phyloP scores from a whole-genome alignment of 257 asterid species.

The Salvia hispanica region DNA sequence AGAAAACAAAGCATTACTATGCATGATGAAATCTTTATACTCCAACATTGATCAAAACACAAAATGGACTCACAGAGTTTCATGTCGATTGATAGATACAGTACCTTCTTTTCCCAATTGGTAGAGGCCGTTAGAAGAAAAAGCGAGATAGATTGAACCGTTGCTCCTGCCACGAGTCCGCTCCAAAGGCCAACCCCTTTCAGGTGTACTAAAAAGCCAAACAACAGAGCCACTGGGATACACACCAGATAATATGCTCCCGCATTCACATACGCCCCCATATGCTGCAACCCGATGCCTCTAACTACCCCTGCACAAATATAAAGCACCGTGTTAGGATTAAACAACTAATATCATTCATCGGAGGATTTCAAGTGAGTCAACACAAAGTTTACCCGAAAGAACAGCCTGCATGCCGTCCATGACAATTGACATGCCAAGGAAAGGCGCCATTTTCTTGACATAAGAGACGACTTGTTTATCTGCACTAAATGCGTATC shows the following conservation, averaged over 20 bases:
- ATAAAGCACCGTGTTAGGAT: not conserved
- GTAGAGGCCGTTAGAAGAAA: constrained; percentile 41
- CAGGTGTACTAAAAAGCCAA: constrained; percentile 46
- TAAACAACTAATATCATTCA: not conserved
- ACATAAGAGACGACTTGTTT: constrained; percentile 57
- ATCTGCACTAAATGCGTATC: constrained; percentile 60
- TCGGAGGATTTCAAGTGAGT: not conserved
- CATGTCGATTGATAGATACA: not conserved
- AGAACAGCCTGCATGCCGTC: constrained; percentile 65
- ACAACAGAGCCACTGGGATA: constrained; percentile 43
- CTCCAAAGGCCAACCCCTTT: constrained; percentile 62
- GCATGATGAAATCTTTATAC: not conserved
- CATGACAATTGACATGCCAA: constrained; percentile 54
- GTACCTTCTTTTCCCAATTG: constrained; percentile 52
- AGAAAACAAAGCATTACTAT: not conserved
- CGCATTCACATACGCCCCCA: constrained; percentile 53
- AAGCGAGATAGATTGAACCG: constrained; percentile 41
- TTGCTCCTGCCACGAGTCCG: constrained; percentile 50
- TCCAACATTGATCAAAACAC: not conserved
- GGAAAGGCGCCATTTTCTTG: constrained; percentile 60
- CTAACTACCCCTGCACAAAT: constrained; percentile 55
- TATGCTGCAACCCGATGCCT: constrained; percentile 63
- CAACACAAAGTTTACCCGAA: constrained; percentile 45
- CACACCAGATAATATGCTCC: constrained; percentile 56
- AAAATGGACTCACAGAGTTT: not conserved